Percentiles rank a stretch among this genome's conserved stretches.
These are phyloP conservation scores for Lactarius tabidus DNA, from an alignment of 768 basidiomycete species.

Conservation along the genomic window DNA sequence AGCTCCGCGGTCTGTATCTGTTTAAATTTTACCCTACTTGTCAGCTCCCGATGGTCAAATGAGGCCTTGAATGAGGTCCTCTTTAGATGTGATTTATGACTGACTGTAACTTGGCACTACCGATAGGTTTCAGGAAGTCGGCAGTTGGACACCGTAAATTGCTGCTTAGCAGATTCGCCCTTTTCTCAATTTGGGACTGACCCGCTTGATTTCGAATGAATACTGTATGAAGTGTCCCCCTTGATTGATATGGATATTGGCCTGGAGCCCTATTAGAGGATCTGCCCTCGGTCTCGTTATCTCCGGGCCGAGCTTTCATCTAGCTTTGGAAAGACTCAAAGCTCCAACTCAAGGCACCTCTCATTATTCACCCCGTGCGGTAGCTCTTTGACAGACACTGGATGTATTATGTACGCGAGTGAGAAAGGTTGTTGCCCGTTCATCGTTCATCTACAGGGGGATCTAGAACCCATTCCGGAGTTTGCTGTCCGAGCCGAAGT, in stretches of 20 bases:
- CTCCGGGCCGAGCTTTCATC: neutral
- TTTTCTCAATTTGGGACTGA: neutral
- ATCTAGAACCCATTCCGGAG: neutral
- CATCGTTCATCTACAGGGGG: neutral
- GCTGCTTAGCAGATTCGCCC: neutral
- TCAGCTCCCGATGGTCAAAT: neutral
- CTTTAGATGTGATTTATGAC: conserved; percentile 8
- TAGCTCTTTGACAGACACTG: neutral
- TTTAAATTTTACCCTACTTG: neutral
- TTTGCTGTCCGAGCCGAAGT: conserved; percentile 3
- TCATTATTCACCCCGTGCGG: neutral
- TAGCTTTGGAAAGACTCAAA: neutral
- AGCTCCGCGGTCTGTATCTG: neutral
- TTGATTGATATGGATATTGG: neutral
- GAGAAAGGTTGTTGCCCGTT: neutral
- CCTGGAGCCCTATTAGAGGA: neutral
- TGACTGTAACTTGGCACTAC: neutral
- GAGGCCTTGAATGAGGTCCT: neutral
- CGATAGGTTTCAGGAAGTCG: neutral
- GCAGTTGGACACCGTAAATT: neutral
- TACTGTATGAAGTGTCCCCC: neutral
- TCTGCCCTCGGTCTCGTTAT: neutral
- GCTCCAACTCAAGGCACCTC: neutral
- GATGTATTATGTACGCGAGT: neutral
- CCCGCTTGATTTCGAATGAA: neutral